Percentiles rank a stretch among this genome's conserved stretches.
phyloP scores from a whole-genome alignment of 306 rosid genomes.

The Pterocarpus macrocarpus region DNA sequence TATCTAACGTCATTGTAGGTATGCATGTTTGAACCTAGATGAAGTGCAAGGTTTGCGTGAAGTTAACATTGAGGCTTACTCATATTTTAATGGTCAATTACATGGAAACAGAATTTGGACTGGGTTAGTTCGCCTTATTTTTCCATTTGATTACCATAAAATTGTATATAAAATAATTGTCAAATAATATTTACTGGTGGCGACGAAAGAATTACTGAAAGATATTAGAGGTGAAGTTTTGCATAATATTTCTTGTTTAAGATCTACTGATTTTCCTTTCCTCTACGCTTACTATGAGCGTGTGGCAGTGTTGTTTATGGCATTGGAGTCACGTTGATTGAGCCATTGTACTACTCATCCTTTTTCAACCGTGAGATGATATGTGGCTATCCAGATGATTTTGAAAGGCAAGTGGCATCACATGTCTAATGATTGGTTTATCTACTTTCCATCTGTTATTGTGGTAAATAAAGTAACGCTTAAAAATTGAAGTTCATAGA shows the following conservation, averaged over 20 bases:
- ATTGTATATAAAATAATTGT: conserved; percentile 29
- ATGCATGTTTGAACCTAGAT: conserved; percentile 68
- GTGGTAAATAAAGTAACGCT: conserved; percentile 25
- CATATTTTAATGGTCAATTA: conserved; percentile 83
- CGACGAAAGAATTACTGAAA: conserved; percentile 14
- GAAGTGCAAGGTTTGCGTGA: conserved; percentile 79
- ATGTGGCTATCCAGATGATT: conserved; percentile 90
- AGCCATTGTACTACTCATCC: conserved; percentile 71
- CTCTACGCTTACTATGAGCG: conserved; percentile 47
- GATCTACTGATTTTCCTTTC: conserved; percentile 46
- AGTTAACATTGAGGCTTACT: conserved; percentile 67
- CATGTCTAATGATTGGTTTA: conserved; percentile 24
- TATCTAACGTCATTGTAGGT: conserved; percentile 58
- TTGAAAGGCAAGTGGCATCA: conserved; percentile 73
- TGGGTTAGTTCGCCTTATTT: conserved; percentile 66
- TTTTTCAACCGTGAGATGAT: conserved; percentile 83
- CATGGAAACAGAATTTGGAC: conserved; percentile 88
- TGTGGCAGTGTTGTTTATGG: conserved; percentile 77
- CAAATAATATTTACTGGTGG: conserved; percentile 26
- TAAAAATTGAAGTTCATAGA: background rate
- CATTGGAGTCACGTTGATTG: conserved; percentile 87
- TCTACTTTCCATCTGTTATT: conserved; percentile 34
- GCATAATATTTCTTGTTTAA: conserved; percentile 27
- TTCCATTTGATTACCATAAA: background rate
- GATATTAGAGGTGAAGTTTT: conserved; percentile 38